Percentiles rank a stretch among this genome's conserved stretches.
Evolutionary conservation across 257 asterid species (phyloP).

Genomic region (Capsicum rhomboideum): DNA sequence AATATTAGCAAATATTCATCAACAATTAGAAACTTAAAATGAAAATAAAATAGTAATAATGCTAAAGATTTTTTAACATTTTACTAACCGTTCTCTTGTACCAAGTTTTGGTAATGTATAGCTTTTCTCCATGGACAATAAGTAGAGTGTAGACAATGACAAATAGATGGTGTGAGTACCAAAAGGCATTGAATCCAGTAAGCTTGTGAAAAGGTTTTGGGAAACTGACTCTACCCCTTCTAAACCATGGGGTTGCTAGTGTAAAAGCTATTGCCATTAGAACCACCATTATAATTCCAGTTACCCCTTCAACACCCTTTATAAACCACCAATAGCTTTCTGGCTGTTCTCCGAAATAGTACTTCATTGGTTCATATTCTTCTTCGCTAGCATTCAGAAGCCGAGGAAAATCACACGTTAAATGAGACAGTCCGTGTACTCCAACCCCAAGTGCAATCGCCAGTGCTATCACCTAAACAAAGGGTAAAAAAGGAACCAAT

Average conservation of each 20-base stretch:
- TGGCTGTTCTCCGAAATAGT: constrained; percentile 55
- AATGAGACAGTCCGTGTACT: constrained; percentile 58
- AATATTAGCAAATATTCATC: background rate
- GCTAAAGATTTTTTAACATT: background rate
- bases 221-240: constrained; percentile 41
- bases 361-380: constrained; percentile 37
- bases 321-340: constrained; percentile 58
- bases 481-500: background rate
- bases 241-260: constrained; percentile 71
- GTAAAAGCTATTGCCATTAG: constrained; percentile 82
- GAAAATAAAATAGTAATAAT: too few species aligned
- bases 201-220: constrained; percentile 59
- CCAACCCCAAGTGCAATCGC: constrained; percentile 73
- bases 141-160: constrained; percentile 59
- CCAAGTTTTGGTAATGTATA: constrained; percentile 53
- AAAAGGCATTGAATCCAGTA: constrained; percentile 86
- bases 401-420: constrained; percentile 69
- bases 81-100: constrained; percentile 57
- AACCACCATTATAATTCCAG: constrained; percentile 73
- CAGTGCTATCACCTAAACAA: constrained; percentile 48
- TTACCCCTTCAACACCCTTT: constrained; percentile 63
- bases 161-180: constrained; percentile 88
- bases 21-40: background rate
- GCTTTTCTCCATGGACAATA: constrained; percentile 70
- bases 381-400: constrained; percentile 36